phyloP scores from a whole-genome alignment of 2,329 filamentous ascomycete genomes.

The Verticillium zaregamsianum region DNA sequence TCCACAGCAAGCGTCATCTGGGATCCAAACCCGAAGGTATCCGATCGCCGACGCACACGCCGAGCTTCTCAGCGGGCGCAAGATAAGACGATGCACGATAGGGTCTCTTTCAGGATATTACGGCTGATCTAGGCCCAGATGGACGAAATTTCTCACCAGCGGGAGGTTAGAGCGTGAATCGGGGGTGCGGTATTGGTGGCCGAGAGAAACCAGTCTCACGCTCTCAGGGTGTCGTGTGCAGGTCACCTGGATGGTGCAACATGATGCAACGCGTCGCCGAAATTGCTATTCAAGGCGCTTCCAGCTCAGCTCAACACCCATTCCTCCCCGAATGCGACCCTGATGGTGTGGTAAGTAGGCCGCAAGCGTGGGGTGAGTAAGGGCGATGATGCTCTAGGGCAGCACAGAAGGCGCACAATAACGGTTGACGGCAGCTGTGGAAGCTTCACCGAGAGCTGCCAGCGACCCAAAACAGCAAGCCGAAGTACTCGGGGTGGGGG shows the following conservation, averaged over 20 bases:
- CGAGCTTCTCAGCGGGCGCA: neutral
- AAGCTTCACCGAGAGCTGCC: neutral
- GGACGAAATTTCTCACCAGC: neutral
- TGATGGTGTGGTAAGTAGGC: neutral
- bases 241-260: neutral
- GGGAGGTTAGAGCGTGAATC: too few species aligned
- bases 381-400: neutral
- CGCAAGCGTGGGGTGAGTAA: neutral
- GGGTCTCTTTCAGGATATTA: neutral
- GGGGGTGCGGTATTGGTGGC: too few species aligned
- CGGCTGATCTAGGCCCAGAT: neutral
- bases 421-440: neutral
- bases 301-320: neutral
- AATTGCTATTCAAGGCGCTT: neutral
- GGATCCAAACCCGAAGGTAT: neutral
- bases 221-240: neutral
- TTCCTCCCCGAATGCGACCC: neutral
- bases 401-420: neutral
- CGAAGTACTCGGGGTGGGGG: neutral
- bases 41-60: neutral
- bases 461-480: neutral
- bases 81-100: neutral
- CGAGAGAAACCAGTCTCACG: neutral
- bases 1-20: neutral
- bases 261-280: neutral